Evolutionary conservation across 2,329 filamentous ascomycete species (phyloP).

Genomic region (Colletotrichum australisinense): DNA sequence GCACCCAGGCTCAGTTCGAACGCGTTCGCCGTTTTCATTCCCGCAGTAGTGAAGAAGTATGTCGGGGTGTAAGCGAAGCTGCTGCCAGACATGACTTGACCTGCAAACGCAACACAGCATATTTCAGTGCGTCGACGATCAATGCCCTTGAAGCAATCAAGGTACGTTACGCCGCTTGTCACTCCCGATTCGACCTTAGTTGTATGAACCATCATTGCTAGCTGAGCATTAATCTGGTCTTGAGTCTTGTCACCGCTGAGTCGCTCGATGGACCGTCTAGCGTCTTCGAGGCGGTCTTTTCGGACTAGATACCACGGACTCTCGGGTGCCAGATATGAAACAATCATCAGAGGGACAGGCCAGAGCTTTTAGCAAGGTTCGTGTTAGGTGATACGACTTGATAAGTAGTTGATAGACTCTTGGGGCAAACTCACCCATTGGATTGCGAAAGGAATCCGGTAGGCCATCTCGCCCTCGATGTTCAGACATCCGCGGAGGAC

Average conservation of each 20-base stretch:
- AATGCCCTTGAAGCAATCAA: constrained; percentile 58
- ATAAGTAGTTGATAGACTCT: not conserved
- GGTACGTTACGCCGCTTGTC: constrained; percentile 54
- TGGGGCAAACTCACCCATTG: constrained; percentile 45
- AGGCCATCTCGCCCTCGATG: constrained; percentile 50
- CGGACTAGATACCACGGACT: constrained; percentile 58
- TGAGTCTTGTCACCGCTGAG: constrained; percentile 42
- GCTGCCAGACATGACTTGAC: constrained; percentile 54
- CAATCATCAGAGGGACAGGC: constrained; percentile 51
- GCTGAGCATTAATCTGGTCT: constrained; percentile 26
- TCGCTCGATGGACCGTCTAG: constrained; percentile 44
- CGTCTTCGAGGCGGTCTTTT: constrained; percentile 47
- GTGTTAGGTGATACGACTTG: not conserved
- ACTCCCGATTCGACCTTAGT: constrained; percentile 55
- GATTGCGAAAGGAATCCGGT: constrained; percentile 52
- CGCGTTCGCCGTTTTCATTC: constrained; percentile 49
- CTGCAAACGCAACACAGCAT: constrained; percentile 51
- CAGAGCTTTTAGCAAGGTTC: constrained; percentile 38
- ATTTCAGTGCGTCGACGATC: constrained; percentile 59
- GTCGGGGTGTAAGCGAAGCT: constrained; percentile 54
- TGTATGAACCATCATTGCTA: constrained; percentile 44
- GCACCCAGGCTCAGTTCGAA: constrained; percentile 56
- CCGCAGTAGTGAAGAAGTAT: constrained; percentile 60
- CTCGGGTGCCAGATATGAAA: constrained; percentile 52
- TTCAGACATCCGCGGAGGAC: constrained; percentile 51